These are phyloP conservation scores for Ochromonas danica DNA, from an alignment of 108 stramenopile species.

Conservation along the genomic window DNA sequence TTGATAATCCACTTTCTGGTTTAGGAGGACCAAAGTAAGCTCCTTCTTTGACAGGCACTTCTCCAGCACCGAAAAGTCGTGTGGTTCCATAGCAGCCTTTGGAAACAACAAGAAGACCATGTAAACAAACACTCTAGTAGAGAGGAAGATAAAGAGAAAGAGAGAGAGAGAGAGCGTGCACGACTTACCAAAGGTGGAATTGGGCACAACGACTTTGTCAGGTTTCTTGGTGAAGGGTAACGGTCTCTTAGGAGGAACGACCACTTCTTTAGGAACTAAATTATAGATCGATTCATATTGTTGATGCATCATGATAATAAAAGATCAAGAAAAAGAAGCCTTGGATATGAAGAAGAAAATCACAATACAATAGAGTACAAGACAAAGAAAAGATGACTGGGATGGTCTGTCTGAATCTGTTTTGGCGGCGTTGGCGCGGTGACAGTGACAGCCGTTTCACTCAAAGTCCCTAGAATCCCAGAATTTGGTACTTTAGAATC, in stretches of 20 bases:
- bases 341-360: too few species aligned
- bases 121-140: not conserved
- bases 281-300: conserved; percentile 37
- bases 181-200: conserved; percentile 31
- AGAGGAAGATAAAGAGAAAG: not conserved
- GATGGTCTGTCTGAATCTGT: too few species aligned
- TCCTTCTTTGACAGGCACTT: conserved; percentile 21
- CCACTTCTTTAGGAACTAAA: conserved; percentile 15
- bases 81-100: conserved; percentile 32
- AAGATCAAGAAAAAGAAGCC: too few species aligned
- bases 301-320: too few species aligned
- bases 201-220: not conserved
- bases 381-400: too few species aligned
- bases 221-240: not conserved
- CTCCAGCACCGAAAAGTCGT: conserved; percentile 21
- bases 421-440: too few species aligned
- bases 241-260: not conserved
- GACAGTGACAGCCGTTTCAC: too few species aligned
- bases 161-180: not conserved
- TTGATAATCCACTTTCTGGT: not conserved
- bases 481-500: too few species aligned
- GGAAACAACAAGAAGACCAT: not conserved
- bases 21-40: conserved; percentile 20
- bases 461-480: too few species aligned
- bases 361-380: too few species aligned